phyloP scores from a whole-genome alignment of 805 yeast species.

The Cyberlindnera bimundalis region DNA sequence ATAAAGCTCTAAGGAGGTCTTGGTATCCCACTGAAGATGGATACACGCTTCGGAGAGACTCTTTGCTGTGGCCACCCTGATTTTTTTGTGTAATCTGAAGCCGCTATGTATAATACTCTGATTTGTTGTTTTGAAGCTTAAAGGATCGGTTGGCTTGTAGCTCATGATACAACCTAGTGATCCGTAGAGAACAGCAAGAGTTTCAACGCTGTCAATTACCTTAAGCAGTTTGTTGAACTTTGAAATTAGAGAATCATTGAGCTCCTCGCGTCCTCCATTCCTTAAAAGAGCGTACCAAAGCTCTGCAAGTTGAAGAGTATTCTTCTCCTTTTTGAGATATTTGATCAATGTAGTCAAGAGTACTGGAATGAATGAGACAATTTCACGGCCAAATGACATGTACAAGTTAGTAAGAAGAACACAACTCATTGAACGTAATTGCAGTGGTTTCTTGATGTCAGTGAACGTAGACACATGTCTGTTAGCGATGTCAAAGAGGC shows the following conservation, averaged over 20 bases:
- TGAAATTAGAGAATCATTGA: conserved; percentile 15
- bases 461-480: conserved; percentile 28
- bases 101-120: conserved; percentile 18
- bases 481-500: conserved; percentile 29
- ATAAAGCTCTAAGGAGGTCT: conserved; percentile 20
- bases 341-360: conserved; percentile 30
- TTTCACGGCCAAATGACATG: conserved; percentile 31
- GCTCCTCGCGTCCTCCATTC: conserved; percentile 23
- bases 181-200: conserved; percentile 14
- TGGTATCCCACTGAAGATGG: conserved; percentile 20
- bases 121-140: conserved; percentile 23
- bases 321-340: conserved; percentile 32
- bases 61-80: conserved; percentile 30
- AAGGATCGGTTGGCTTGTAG: conserved; percentile 30
- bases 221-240: conserved; percentile 24
- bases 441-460: conserved; percentile 25
- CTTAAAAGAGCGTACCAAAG: conserved; percentile 21
- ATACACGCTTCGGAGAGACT: conserved; percentile 34
- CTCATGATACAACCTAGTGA: conserved; percentile 24
- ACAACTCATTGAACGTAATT: conserved; percentile 30
- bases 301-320: conserved; percentile 21
- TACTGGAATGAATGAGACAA: conserved; percentile 34
- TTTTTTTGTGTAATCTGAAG: conserved; percentile 18
- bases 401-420: conserved; percentile 30
- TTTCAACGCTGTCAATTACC: conserved; percentile 14